Evolutionary conservation across 2,329 filamentous ascomycete genomes (phyloP), one percentile per base, ranked within the genome.

Genomic region (Juglanconis oblonga): DNA sequence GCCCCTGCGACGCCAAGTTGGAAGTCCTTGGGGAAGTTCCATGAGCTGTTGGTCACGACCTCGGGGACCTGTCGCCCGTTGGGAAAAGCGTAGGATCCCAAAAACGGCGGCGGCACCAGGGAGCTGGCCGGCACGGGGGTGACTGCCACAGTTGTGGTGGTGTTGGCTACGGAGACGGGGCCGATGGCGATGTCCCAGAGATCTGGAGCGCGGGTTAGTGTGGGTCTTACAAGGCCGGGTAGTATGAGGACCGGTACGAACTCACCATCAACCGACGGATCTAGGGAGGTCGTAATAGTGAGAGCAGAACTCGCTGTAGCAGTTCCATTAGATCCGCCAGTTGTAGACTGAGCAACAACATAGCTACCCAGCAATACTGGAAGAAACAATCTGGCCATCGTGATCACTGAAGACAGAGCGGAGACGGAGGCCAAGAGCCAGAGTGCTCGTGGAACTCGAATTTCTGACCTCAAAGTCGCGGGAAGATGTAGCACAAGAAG

Each of bases 11-110:
- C 57, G 10, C 59, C 55, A 24, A 59, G 40, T 38, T 31, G 36
- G 38, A 61, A 61, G 17, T 55, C 45, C 13, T 58, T 54, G 14
- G 59, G 59, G n/a, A 58, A 61, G n/a, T n/a, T 57, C 58, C 58
- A 61, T 5, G 58, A 61, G 29, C 29, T 48, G 24, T 61, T 57
- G 29, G 14, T 17, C n/a, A 40, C 45, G 32, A 35, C 24, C 29
- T 57, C 49, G 1, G 59, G 44, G 6, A 51, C 17, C 31, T 61
- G 1, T 65, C 29, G 58, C 45, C 47, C 57, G 32, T 38, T 57
- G 14, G 50, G 51, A 3, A 51, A 58, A n/a, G 8, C 78, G 31
- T 77, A 74, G 55, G 77, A 79, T 61, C 74, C 77, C 3, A 74
- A 73, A 44, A 58, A 54, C 7, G 51, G 59, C 17, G 55, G 51